Percentiles rank a stretch among this genome's conserved stretches.
Conservation (phyloP, 2,329 filamentous ascomycete genomes). For the Pochonia chlamydosporia region DNA sequence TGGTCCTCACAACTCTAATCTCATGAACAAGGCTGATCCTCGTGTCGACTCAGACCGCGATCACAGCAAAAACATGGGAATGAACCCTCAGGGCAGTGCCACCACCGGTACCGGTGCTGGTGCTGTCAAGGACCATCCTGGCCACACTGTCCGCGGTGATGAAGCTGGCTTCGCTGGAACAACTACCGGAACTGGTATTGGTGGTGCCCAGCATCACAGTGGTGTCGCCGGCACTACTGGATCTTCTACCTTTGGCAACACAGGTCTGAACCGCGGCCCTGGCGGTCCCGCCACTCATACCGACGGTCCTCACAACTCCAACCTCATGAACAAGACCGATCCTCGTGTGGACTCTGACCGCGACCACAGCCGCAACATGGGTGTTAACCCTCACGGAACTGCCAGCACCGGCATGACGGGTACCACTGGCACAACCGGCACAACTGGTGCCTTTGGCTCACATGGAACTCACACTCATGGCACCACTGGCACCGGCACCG, state of each 20-base stretch:
- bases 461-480: constrained; percentile 16
- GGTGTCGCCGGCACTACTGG: constrained; percentile 6
- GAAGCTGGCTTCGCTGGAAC: constrained; percentile 11
- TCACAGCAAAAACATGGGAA: constrained; percentile 26
- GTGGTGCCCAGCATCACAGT: constrained; percentile 9
- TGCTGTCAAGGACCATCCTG: not conserved
- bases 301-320: constrained; percentile 36
- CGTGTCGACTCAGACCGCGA: constrained; percentile 49
- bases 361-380: constrained; percentile 31
- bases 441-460: no score
- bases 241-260: no score
- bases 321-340: constrained; percentile 41
- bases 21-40: constrained; percentile 47
- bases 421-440: constrained; percentile 18
- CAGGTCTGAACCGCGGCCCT: constrained; percentile 1
- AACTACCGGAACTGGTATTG: constrained; percentile 13
- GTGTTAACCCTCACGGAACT: constrained; percentile 25
- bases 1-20: constrained; percentile 41
- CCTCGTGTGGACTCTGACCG: constrained; percentile 47
- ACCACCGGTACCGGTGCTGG: constrained; percentile 8
- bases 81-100: constrained; percentile 22
- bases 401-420: constrained; percentile 15
- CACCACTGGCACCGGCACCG: constrained; percentile 9
- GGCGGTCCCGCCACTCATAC: constrained; percentile 20
- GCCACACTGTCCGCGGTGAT: not conserved